Conservation (phyloP, 2,329 filamentous ascomycete genomes). For the Paracoccidioides brasiliensis region DNA sequence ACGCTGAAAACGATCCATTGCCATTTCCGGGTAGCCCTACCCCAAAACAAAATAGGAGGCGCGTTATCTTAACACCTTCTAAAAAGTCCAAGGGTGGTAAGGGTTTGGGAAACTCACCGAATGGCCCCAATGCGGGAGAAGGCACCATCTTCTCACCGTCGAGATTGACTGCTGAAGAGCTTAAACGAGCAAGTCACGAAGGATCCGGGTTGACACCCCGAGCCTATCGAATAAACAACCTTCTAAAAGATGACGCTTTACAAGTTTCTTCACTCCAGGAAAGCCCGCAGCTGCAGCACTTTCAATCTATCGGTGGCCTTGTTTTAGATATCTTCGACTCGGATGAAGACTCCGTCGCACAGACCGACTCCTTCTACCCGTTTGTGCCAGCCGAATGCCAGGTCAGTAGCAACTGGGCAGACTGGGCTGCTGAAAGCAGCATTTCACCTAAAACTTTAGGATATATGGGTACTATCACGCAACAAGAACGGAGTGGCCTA, state of each 20-base stretch:
- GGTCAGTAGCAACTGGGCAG: constrained; percentile 21
- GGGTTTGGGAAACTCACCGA: not conserved
- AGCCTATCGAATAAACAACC: constrained; percentile 17
- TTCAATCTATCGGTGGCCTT: constrained; percentile 23
- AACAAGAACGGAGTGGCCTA: not conserved
- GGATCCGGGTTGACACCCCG: constrained; percentile 12
- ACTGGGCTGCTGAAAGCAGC: constrained; percentile 26
- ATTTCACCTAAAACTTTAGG: constrained; percentile 17
- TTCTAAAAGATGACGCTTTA: constrained; percentile 12
- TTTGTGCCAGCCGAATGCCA: constrained; percentile 17
- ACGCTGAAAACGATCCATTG: constrained; percentile 33
- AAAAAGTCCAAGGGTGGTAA: constrained; percentile 12
- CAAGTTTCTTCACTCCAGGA: constrained; percentile 14
- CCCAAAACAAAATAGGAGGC: constrained; percentile 42
- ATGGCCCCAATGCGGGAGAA: constrained; percentile 16
- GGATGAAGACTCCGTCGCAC: constrained; percentile 16
- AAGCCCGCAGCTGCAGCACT: constrained; percentile 16
- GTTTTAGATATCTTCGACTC: constrained; percentile 26
- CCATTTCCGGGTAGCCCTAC: constrained; percentile 42
- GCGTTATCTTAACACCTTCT: constrained; percentile 26
- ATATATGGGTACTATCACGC: not conserved
- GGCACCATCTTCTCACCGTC: constrained; percentile 17
- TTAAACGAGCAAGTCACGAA: constrained; percentile 21
- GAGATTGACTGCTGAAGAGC: constrained; percentile 21
- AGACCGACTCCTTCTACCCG: constrained; percentile 18